These are phyloP conservation scores for Dictyophora rubrovolvata DNA, from an alignment of 768 basidiomycete genomes.

Conservation along the genomic window DNA sequence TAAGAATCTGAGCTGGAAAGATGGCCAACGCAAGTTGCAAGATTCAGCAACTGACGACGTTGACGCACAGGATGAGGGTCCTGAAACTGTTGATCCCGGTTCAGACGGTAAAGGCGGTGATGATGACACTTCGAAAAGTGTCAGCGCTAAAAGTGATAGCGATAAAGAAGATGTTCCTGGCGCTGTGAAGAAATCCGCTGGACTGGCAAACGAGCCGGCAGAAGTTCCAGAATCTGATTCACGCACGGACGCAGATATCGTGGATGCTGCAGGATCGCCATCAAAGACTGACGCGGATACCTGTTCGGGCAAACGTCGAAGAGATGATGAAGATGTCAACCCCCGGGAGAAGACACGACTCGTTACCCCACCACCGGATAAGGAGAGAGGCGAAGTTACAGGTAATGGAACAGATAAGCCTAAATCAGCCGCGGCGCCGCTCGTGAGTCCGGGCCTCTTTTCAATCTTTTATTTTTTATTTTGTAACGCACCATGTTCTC, in stretches of 20 bases:
- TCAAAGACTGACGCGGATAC: constrained; percentile 1
- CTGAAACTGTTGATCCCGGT: constrained; percentile 31
- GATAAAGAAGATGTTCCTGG: constrained; percentile 3
- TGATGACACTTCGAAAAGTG: constrained; percentile 7
- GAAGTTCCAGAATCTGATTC: not conserved
- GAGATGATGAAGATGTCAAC: constrained; percentile 55
- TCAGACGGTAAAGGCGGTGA: not conserved
- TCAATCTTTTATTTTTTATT: too few relatives aligned
- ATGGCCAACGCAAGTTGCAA: constrained; percentile 13
- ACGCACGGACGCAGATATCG: not conserved
- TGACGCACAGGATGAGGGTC: constrained; percentile 44
- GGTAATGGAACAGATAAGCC: not conserved
- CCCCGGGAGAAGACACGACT: constrained; percentile 31
- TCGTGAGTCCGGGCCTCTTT: not conserved
- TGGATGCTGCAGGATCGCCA: not conserved
- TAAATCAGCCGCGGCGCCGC: not conserved
- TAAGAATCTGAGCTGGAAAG: constrained; percentile 67
- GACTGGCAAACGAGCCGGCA: constrained; percentile 26
- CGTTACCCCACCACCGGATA: constrained; percentile 9
- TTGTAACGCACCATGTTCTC: not conserved
- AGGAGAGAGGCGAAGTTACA: constrained; percentile 26
- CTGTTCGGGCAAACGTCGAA: constrained; percentile 35
- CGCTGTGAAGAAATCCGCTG: constrained; percentile 34
- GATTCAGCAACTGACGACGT: constrained; percentile 21
- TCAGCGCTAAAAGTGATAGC: constrained; percentile 8